Evolutionary conservation across 139 green algal genomes (phyloP).

Genomic region (Spirogloea muscicola): DNA sequence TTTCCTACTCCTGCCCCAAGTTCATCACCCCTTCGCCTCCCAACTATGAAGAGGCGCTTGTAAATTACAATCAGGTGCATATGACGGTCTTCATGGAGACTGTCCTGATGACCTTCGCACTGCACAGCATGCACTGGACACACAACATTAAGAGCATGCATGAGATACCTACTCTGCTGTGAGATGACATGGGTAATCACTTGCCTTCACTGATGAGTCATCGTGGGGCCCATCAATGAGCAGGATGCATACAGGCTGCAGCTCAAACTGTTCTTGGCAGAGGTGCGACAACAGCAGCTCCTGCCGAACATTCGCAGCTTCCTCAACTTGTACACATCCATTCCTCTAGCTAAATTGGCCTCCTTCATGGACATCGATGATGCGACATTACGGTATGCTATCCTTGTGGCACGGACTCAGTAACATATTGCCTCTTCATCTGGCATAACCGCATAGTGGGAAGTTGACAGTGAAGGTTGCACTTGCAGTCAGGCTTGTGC

Average conservation of each 20-base stretch:
- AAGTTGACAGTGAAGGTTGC: too few relatives aligned
- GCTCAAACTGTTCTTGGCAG: slow-evolving; percentile 77
- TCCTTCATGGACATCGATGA: slow-evolving; percentile 73
- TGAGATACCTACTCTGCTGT: too few relatives aligned
- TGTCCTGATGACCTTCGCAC: too few relatives aligned
- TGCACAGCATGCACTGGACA: too few relatives aligned
- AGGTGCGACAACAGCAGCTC: slow-evolving; percentile 67
- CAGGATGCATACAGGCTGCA: slow-evolving; percentile 82
- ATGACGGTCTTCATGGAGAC: too few relatives aligned
- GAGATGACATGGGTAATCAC: too few relatives aligned
- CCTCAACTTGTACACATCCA: slow-evolving; percentile 87
- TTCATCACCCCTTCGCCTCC: slow-evolving; percentile 78
- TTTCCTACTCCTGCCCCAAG: slow-evolving; percentile 93
- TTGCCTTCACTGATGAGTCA: too few relatives aligned
- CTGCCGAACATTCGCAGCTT: slow-evolving; percentile 73
- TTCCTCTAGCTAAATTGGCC: slow-evolving; percentile 83
- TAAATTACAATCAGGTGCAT: slow-evolving; percentile 75
- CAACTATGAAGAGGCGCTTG: slow-evolving; percentile 54
- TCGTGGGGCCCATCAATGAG: not conserved
- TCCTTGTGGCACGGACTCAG: too few relatives aligned
- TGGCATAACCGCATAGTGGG: too few relatives aligned
- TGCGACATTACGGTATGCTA: too few relatives aligned
- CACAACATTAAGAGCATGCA: too few relatives aligned
- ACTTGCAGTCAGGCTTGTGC: slow-evolving; percentile 19
- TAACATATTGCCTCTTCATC: too few relatives aligned